Base-by-base conservation (phyloP, 1,284 basidiomycete genomes). In the Ganoderma sinense region DNA sequence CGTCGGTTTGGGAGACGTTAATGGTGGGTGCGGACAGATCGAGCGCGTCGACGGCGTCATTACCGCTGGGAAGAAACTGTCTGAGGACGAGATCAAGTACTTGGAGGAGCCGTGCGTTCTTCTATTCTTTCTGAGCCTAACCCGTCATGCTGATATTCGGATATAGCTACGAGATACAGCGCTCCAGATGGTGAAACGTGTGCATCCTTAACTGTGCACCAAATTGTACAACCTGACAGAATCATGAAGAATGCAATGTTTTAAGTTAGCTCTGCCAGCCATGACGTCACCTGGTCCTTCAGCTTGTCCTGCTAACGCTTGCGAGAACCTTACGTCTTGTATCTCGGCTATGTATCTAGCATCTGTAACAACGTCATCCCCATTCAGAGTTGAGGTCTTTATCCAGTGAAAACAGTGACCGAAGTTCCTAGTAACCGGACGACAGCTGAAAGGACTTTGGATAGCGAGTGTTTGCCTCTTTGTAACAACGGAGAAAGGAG, bases 101-200 rank as follows among this genome's bases (percentile, higher is more conserved):
- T 66, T 77, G 40, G 75, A 78, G 62, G 76, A 73, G 62, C 67
- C 66, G 67, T 76, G 69, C 16, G 71, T 71, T 29, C n/a, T n/a
- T 45, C n/a, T 18, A 45, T 40, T 45, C 39, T 14, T 36, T 60
- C n/a, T 7, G 33, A 23, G 26, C n/a, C 7, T 26, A 26, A 20
- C 6, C 26, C 16, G 18, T 39, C 23, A 39, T 36, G 23, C 18
- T 16, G 18, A n/a, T 51, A 10, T 58, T 29, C 26, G 39, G 13
- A 20, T 16, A 45, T 14, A 67, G 59, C n/a, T 66, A 70, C 69
- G 67, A 68, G 53, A 40, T 59, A 0, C 67, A 51, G 41, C 51
- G 33, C 14, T 33, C 58, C 16, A 55, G 65, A 10, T 62, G 20
- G 36, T 60, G 29, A 60, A 60, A 14, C 11, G 14, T 51, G 13